phyloP scores from a whole-genome alignment of 805 yeast species.

The Wickerhamiella brachini region DNA sequence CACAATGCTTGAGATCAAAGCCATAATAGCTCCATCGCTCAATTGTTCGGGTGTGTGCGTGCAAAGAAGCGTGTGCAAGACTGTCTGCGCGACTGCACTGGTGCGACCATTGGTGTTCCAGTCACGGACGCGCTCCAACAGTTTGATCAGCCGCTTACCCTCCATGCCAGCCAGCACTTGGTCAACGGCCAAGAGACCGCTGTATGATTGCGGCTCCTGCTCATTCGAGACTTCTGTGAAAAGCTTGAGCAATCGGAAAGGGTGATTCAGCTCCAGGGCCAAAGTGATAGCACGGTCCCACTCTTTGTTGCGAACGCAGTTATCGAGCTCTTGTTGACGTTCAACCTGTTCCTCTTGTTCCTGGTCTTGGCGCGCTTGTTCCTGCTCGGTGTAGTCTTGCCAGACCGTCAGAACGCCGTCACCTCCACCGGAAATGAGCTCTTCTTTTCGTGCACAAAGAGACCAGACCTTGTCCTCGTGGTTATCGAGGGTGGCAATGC shows the following conservation, averaged over 20 bases:
- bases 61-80: slow-evolving; percentile 50
- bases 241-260: slow-evolving; percentile 74
- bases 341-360: slow-evolving; percentile 56
- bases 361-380: slow-evolving; percentile 34
- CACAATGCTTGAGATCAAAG: slow-evolving; percentile 55
- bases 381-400: slow-evolving; percentile 76
- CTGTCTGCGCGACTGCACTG: slow-evolving; percentile 65
- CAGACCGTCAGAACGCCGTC: slow-evolving; percentile 85
- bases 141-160: slow-evolving; percentile 41
- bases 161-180: slow-evolving; percentile 42
- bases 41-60: slow-evolving; percentile 42
- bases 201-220: slow-evolving; percentile 33
- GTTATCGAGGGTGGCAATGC: slow-evolving; percentile 70
- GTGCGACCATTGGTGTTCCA: slow-evolving; percentile 89
- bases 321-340: slow-evolving; percentile 76
- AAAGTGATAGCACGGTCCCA: slow-evolving; percentile 83
- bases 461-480: slow-evolving; percentile 96
- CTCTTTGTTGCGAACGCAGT: slow-evolving; percentile 54
- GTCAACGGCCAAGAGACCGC: slow-evolving; percentile 54
- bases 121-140: slow-evolving; percentile 70
- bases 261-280: slow-evolving; percentile 79
- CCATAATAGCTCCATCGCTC: slow-evolving; percentile 52
- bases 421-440: slow-evolving; percentile 79
- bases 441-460: slow-evolving; percentile 42
- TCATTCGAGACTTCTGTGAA: slow-evolving; percentile 41